Evolutionary conservation across 2,329 filamentous ascomycete species (phyloP).

Genomic region (Pestalotiopsis sp.): DNA sequence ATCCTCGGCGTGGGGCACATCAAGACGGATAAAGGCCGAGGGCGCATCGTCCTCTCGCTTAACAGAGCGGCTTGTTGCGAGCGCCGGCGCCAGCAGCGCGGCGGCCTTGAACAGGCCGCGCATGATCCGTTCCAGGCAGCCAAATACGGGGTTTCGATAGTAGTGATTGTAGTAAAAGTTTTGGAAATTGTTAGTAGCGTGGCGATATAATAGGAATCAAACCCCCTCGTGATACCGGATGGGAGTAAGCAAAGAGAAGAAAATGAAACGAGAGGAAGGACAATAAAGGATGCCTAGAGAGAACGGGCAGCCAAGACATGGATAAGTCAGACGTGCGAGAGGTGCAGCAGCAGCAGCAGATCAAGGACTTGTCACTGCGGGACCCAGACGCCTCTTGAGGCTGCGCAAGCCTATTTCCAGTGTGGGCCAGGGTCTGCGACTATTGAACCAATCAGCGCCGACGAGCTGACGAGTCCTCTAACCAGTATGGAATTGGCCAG

Average conservation of each 20-base stretch:
- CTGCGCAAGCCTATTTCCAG: slow-evolving; percentile 23
- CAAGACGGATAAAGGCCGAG: slow-evolving; percentile 29
- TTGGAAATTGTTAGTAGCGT: slow-evolving; percentile 5
- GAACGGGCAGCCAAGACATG: slow-evolving; percentile 4
- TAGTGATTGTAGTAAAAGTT: neutral
- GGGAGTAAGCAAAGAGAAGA: neutral
- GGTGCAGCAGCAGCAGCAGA: slow-evolving; percentile 19
- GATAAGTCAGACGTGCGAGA: neutral
- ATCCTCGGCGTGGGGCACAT: slow-evolving; percentile 21
- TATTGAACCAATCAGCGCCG: slow-evolving; percentile 26
- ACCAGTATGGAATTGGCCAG: slow-evolving; percentile 19
- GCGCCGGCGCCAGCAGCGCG: slow-evolving; percentile 37
- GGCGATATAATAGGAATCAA: slow-evolving; percentile 16
- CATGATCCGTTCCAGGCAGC: slow-evolving; percentile 32
- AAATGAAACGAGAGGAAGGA: slow-evolving; percentile 9
- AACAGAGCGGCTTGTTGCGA: slow-evolving; percentile 28
- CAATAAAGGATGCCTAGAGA: slow-evolving; percentile 7
- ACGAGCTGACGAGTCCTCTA: slow-evolving; percentile 34
- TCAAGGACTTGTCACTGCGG: slow-evolving; percentile 14
- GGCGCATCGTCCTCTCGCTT: slow-evolving; percentile 16
- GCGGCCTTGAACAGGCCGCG: slow-evolving; percentile 35
- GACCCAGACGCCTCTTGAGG: slow-evolving; percentile 18
- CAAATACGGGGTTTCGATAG: slow-evolving; percentile 11
- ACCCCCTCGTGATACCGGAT: slow-evolving; percentile 5
- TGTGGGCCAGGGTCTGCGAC: slow-evolving; percentile 17